These are phyloP conservation scores for Litsea cubeba DNA, from an alignment of 164 flowering plant species.

Conservation along the genomic window DNA sequence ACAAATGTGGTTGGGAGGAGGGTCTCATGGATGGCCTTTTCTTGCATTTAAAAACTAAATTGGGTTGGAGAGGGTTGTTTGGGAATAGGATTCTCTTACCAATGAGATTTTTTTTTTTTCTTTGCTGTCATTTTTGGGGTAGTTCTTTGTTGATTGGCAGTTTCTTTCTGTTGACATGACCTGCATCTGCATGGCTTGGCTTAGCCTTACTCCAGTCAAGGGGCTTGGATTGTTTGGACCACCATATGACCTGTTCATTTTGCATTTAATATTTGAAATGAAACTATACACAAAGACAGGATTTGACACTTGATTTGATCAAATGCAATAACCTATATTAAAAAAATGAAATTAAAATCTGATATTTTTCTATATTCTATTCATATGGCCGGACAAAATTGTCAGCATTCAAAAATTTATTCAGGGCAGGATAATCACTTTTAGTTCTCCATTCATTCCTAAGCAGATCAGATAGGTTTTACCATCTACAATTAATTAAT, in stretches of 20 bases:
- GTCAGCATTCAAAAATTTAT: no score
- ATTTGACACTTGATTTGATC: no score
- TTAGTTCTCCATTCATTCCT: no score
- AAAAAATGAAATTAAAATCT: no score
- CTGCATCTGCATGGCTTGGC: not conserved
- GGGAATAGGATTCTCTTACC: not conserved
- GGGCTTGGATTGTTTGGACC: not conserved
- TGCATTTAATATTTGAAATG: no score
- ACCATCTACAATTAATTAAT: no score
- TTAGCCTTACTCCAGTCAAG: not conserved
- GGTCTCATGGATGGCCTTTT: not conserved
- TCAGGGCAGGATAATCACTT: no score
- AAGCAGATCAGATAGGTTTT: no score
- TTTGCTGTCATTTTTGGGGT: not conserved
- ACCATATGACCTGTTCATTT: not conserved
- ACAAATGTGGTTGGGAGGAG: conserved; percentile 36
- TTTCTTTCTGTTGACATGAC: not conserved
- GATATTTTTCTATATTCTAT: no score
- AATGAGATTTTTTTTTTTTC: not conserved
- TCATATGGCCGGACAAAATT: not conserved
- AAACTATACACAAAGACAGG: not conserved
- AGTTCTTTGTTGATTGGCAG: not conserved
- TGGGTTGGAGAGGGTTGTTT: not conserved
- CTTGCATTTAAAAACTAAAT: not conserved
- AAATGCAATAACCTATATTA: no score